Base-by-base conservation (phyloP, 345 rosid species). In the Draba incana region DNA sequence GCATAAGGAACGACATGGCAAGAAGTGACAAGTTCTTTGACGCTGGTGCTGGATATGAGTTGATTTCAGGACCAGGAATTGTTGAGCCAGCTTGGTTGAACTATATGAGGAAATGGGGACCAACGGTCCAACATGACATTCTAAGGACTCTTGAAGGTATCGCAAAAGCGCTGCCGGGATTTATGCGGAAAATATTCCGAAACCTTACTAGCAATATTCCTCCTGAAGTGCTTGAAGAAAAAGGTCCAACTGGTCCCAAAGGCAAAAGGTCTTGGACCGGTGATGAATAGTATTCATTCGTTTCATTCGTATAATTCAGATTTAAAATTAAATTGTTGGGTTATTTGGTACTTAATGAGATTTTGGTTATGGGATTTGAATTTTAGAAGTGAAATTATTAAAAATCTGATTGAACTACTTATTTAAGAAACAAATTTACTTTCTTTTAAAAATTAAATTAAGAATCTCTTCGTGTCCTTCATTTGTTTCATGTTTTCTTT, bases 221-320 rank as follows among this genome's bases (percentile, higher is more conserved):
- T 3, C 75, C 64, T 20, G 84, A 88, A 76, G 65, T 85, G 23
- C 57, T 86, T 2, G 80, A 84, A 4, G 84, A 86, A 79, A 86
- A 86, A 42, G 96, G 97, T 57, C 96, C 97, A 8, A 83, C 85
- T 0, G 96, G 96, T 37, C 96, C 97, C 39, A 88, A 86, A 68
- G 50, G 66, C 55, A 88, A 91, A 68, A 31, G 42, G 28, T 86
- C 62, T 66, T 91, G 91, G 96, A 48, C 33, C 46, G 80, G 76
- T 8, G 96, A 86, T 57, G 96, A 88, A 64, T 49, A 50, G 24
- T 48, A 56, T 39, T 15, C n/a, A 12, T 25, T 51, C 69, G 1
- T 35, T 35, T 16, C 61, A 8, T 28, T 28, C 30, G 3, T 28
- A 1, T 16, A 1, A 16, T 42, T 56, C 27, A 10, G 30, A 37